These are phyloP conservation scores for Blastomyces emzantsi DNA, from an alignment of 2,329 filamentous ascomycete genomes.

Conservation along the genomic window DNA sequence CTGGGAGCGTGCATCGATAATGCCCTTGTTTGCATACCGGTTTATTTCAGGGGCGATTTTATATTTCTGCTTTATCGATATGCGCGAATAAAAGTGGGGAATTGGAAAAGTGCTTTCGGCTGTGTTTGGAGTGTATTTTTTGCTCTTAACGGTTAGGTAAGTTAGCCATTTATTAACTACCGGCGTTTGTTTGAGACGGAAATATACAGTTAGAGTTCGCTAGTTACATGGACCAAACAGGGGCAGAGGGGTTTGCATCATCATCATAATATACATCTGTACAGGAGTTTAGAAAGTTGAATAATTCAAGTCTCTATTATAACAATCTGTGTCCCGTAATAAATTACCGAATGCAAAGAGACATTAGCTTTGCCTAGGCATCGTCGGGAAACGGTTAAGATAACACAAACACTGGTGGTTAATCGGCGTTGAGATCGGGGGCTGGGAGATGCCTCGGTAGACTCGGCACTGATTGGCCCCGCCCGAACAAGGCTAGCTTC, in stretches of 20 bases:
- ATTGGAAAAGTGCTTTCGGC: too few relatives aligned
- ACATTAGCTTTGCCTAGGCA: neutral
- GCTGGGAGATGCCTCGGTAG: neutral
- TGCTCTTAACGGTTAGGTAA: neutral
- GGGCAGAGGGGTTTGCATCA: neutral
- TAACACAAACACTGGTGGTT: neutral
- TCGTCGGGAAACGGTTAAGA: neutral
- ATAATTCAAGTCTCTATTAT: neutral
- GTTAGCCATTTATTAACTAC: neutral
- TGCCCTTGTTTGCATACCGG: neutral
- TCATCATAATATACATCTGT: too few relatives aligned
- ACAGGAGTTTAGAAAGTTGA: neutral
- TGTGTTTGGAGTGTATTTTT: too few relatives aligned
- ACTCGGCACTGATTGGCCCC: neutral
- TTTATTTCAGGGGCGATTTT: neutral
- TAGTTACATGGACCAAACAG: neutral
- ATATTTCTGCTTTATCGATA: neutral
- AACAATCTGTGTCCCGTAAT: neutral
- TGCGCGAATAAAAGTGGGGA: neutral
- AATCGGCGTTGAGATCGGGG: neutral
- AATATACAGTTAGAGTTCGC: too few relatives aligned
- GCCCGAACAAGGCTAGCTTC: neutral
- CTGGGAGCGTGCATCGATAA: slow-evolving; percentile 20
- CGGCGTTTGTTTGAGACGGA: neutral
- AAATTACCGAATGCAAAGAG: neutral